A percentile compares a stretch with the other conserved stretches of the same genome.
Evolutionary conservation across 371 early-diverging fungal species (phyloP).

Genomic region (Vairimorpha ceranae): DNA sequence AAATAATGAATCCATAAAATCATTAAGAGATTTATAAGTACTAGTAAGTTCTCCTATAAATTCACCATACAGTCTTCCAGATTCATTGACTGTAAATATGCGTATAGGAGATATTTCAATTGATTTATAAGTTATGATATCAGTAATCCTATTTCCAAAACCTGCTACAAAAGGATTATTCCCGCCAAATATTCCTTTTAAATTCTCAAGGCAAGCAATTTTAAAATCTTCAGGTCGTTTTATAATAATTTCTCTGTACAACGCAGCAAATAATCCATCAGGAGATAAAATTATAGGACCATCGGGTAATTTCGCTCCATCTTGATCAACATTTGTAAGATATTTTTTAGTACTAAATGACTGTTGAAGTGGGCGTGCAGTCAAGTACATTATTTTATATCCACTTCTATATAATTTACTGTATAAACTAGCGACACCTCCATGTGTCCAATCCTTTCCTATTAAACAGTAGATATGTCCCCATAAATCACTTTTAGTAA

Average conservation of each 20-base stretch:
- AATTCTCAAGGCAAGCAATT: slow-evolving; percentile 84
- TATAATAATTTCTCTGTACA: slow-evolving; percentile 76
- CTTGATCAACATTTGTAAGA: slow-evolving; percentile 77
- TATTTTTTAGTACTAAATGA: slow-evolving; percentile 77
- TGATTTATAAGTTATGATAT: slow-evolving; percentile 82
- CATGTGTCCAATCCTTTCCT: slow-evolving; percentile 95
- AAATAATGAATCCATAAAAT: slow-evolving; percentile 87
- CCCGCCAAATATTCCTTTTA: slow-evolving; percentile 69
- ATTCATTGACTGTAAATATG: slow-evolving; percentile 87
- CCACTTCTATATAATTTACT: slow-evolving; percentile 84
- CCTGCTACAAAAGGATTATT: slow-evolving; percentile 85
- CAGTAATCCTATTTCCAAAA: slow-evolving; percentile 90
- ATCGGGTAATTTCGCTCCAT: slow-evolving; percentile 75
- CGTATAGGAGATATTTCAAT: slow-evolving; percentile 81
- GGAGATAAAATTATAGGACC: slow-evolving; percentile 94
- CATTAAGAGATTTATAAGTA: slow-evolving; percentile 64
- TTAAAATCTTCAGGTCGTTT: slow-evolving; percentile 91
- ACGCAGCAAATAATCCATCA: slow-evolving; percentile 78
- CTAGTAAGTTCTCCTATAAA: slow-evolving; percentile 31
- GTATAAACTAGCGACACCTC: slow-evolving; percentile 85
- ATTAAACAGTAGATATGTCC: slow-evolving; percentile 93
- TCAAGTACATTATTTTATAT: slow-evolving; percentile 87
- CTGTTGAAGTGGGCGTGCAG: slow-evolving; percentile 89
- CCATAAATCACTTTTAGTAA: slow-evolving; percentile 85
- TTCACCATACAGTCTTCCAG: slow-evolving; percentile 81